phyloP scores from a whole-genome alignment of 306 rosid species.

The Vicia villosa region DNA sequence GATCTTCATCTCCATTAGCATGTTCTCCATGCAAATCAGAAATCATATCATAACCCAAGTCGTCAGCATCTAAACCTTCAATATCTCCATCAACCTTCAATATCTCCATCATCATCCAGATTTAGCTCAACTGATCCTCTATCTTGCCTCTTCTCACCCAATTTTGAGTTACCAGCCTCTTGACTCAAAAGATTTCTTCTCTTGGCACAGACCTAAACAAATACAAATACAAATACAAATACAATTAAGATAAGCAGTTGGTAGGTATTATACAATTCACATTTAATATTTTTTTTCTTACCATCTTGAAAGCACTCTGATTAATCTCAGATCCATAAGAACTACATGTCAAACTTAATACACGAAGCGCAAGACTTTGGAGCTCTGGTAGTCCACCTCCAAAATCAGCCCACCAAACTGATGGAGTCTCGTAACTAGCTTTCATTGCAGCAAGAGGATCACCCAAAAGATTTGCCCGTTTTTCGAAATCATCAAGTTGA shows the following conservation, averaged over 20 bases:
- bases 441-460: background rate
- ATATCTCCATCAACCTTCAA: no score
- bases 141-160: no score
- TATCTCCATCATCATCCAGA: background rate
- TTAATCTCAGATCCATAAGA: background rate
- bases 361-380: background rate
- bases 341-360: background rate
- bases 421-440: background rate
- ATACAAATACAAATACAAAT: no score
- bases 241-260: background rate
- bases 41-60: background rate
- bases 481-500: background rate
- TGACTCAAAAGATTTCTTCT: background rate
- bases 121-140: background rate
- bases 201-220: background rate
- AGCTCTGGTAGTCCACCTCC: background rate
- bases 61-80: background rate
- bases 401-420: background rate
- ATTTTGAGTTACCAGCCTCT: no score
- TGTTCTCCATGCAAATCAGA: background rate
- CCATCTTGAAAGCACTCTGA: background rate
- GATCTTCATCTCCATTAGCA: background rate
- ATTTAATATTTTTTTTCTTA: background rate
- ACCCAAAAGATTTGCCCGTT: background rate
- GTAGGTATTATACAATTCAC: background rate